Base-by-base conservation (phyloP, 176 grass and related monocot species). In the Carex littledalei region DNA sequence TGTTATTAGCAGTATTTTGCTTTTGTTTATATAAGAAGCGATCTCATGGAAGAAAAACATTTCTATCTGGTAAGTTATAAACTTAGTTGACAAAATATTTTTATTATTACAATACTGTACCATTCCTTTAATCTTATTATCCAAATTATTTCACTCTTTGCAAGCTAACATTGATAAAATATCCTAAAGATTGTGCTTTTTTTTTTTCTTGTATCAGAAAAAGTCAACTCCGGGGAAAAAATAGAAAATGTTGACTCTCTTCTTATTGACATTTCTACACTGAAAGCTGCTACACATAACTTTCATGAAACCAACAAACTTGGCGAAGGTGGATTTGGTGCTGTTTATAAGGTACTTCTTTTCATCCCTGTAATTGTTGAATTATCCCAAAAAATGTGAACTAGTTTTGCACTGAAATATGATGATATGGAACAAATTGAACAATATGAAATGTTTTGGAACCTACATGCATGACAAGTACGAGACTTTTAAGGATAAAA, bases 231-330 rank as follows among this genome's bases (percentile, higher is more conserved):
- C 7, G 1, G 57, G 22, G 24, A 88, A 63, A 62, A 84, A 39
- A 35, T 60, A 9, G 69, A 86, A 41, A 86, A 20, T 2, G 79
- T 74, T 2, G 79, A 89, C 6, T 91, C 86, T 0, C 69, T 91
- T 54, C 18, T 84, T 17, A 86, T 91, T 6, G 84, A 84, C 79
- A 16, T 91, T 70, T 89, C 87, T 1, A 84, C 74, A 14, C 13
- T 91, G 20, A 67, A 84, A 86, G 71, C 79, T 34, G 90, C 86
- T 0, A 91, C 89, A 0, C 37, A 26, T 5, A 50, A 72, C 60
- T 91, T 91, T 24, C 80, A 59, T 6, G 90, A 86, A 15, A 16
- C 73, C 22, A 91, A 89, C 79, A 91, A 80, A 53, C 90, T 89
- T 2, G 90, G 87, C 0, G 54, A 91, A 85, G 89, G 89, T 2